Evolutionary conservation across 768 basidiomycete genomes (phyloP).

Genomic region (Lenzites betulinus): DNA sequence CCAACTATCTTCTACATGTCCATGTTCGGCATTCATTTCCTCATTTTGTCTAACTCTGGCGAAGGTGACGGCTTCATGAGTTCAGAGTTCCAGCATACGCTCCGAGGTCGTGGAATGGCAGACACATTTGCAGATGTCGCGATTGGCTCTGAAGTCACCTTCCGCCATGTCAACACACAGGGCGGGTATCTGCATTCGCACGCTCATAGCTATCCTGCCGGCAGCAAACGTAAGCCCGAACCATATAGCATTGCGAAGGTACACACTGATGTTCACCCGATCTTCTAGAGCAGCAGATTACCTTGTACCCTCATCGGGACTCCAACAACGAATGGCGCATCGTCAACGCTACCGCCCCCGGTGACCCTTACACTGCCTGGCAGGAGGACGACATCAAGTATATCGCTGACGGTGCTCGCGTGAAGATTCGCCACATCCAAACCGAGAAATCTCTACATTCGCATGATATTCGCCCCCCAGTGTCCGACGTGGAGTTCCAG

Average conservation of each 20-base stretch:
- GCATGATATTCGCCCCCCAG: conserved; percentile 91
- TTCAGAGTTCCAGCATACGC: conserved; percentile 96
- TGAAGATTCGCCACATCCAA: conserved; percentile 78
- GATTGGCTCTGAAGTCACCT: conserved; percentile 76
- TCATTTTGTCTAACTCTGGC: conserved; percentile 84
- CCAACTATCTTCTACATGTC: conserved; percentile 91
- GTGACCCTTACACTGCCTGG: conserved; percentile 49
- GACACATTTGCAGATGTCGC: conserved; percentile 90
- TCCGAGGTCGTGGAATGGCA: conserved; percentile 85
- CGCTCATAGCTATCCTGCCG: conserved; percentile 82
- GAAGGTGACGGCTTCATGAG: conserved; percentile 99
- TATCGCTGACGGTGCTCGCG: conserved; percentile 62
- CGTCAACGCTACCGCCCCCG: conserved; percentile 64
- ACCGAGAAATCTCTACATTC: conserved; percentile 92
- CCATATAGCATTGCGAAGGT: neutral
- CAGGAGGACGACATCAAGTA: conserved; percentile 55
- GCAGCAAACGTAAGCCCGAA: conserved; percentile 75
- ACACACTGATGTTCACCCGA: neutral
- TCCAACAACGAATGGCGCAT: conserved; percentile 94
- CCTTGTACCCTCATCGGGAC: conserved; percentile 98
- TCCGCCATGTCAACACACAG: conserved; percentile 95
- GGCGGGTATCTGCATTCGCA: conserved; percentile 99
- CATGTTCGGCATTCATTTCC: conserved; percentile 96
- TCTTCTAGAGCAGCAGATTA: conserved; percentile 90
- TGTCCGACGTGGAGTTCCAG: conserved; percentile 98